Conservation (phyloP, 768 basidiomycete genomes). For the Cyathus striatus region DNA sequence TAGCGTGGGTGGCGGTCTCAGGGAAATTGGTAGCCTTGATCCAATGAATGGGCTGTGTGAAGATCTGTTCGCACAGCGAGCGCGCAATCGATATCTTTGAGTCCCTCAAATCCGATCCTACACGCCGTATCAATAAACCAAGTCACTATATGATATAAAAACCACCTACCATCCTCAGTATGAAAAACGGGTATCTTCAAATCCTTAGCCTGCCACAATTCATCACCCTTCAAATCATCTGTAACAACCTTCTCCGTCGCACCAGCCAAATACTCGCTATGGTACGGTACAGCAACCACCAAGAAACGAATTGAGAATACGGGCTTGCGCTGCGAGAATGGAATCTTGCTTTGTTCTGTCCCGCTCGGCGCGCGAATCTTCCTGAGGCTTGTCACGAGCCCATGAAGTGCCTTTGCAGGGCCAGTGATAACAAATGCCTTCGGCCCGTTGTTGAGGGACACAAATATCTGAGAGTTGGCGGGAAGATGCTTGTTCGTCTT, state of each 20-base stretch:
- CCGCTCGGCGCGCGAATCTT: conserved; percentile 86
- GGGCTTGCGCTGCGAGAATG: conserved; percentile 92
- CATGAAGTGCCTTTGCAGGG: conserved; percentile 86
- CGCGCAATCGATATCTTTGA: conserved; percentile 71
- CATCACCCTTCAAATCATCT: conserved; percentile 74
- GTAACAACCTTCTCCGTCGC: conserved; percentile 71
- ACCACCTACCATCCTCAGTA: conserved; percentile 80
- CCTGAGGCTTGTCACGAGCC: conserved; percentile 85
- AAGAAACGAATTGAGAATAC: conserved; percentile 92
- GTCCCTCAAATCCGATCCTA: conserved; percentile 82
- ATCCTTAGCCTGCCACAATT: conserved; percentile 68
- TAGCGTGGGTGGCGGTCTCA: conserved; percentile 83
- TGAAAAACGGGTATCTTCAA: conserved; percentile 84
- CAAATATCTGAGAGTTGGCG: conserved; percentile 66
- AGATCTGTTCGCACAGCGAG: conserved; percentile 91
- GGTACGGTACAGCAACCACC: conserved; percentile 94
- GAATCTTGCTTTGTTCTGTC: conserved; percentile 89
- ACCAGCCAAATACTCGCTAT: conserved; percentile 77
- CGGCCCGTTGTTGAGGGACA: conserved; percentile 93
- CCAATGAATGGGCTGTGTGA: conserved; percentile 92
- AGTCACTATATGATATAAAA: conserved; percentile 1
- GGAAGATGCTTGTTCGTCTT: conserved; percentile 88
- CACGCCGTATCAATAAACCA: conserved; percentile 12
- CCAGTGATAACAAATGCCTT: conserved; percentile 92
- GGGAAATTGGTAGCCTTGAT: conserved; percentile 86